phyloP scores from a whole-genome alignment of 2,329 filamentous ascomycete genomes.

The Lachnellula occidentalis region DNA sequence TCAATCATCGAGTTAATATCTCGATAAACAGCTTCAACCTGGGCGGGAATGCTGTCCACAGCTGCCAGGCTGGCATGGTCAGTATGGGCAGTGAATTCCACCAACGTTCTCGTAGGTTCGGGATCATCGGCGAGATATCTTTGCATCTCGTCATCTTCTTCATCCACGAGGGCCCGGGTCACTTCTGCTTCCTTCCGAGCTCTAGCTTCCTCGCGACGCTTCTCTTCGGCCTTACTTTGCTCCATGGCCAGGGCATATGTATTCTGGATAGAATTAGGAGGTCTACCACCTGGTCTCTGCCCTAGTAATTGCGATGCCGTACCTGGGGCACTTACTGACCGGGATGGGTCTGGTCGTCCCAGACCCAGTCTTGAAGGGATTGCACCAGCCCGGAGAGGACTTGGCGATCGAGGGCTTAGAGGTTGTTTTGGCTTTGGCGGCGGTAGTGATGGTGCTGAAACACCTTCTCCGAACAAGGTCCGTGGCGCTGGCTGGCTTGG shows the following conservation, averaged over 20 bases:
- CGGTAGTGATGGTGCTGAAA: conserved; percentile 49
- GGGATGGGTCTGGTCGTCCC: conserved; percentile 43
- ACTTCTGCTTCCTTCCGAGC: conserved; percentile 54
- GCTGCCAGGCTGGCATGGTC: conserved; percentile 44
- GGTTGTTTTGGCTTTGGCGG: conserved; percentile 39
- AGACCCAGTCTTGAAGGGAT: conserved; percentile 47
- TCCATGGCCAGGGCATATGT: conserved; percentile 22
- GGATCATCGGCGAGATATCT: conserved; percentile 55
- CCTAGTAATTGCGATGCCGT: conserved; percentile 50
- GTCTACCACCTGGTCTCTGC: conserved; percentile 43
- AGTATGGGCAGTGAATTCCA: conserved; percentile 62
- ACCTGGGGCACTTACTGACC: conserved; percentile 56
- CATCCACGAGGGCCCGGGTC: conserved; percentile 53
- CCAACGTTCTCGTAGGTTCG: conserved; percentile 55
- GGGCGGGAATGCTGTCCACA: conserved; percentile 51
- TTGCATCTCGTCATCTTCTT: conserved; percentile 66
- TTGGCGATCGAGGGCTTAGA: conserved; percentile 64
- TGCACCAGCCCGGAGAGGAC: conserved; percentile 55
- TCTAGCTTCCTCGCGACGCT: conserved; percentile 33
- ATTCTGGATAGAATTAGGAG: conserved; percentile 32
- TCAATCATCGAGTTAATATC: conserved; percentile 95
- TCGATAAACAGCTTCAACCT: conserved; percentile 64
- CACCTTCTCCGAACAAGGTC: conserved; percentile 49
- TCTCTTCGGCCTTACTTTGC: conserved; percentile 25
- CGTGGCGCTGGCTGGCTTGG: conserved; percentile 39